Evolutionary conservation across 1,284 basidiomycete species (phyloP).

Genomic region (Cutaneotrichosporon arboriforme): DNA sequence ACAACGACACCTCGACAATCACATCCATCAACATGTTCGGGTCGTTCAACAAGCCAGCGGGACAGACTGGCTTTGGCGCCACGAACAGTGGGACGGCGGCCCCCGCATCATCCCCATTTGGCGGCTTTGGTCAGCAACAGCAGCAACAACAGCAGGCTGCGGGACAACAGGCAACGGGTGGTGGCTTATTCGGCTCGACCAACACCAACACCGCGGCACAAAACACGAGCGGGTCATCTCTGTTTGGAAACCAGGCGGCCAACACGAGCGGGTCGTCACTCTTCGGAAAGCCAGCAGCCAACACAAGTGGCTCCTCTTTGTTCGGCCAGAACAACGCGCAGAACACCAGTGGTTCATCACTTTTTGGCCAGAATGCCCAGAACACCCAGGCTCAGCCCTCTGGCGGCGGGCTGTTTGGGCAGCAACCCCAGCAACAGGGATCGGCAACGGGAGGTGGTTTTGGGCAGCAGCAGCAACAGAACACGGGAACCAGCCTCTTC

Average conservation of each 20-base stretch:
- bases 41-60: background rate
- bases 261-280: too few species aligned
- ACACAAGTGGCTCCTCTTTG: background rate
- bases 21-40: conserved; percentile 8
- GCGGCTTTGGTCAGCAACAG: conserved; percentile 22
- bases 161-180: background rate
- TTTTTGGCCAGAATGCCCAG: conserved; percentile 20
- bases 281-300: too few species aligned
- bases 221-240: too few species aligned
- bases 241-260: too few species aligned
- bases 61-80: conserved; percentile 19
- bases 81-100: conserved; percentile 3
- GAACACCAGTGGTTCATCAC: conserved; percentile 1
- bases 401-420: conserved; percentile 15
- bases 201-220: too few species aligned
- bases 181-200: conserved; percentile 14
- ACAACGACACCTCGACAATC: background rate
- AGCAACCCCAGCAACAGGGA: conserved; percentile 11
- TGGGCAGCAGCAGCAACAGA: conserved; percentile 6
- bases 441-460: too few species aligned
- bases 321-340: conserved; percentile 1
- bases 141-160: conserved; percentile 5
- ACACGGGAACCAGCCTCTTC: background rate
- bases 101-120: background rate
- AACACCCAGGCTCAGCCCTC: conserved; percentile 5